Evolutionary conservation across 2,329 filamentous ascomycete species (phyloP), one percentile per base, ranked within the genome.

Genomic region (Aspergillus sp.): DNA sequence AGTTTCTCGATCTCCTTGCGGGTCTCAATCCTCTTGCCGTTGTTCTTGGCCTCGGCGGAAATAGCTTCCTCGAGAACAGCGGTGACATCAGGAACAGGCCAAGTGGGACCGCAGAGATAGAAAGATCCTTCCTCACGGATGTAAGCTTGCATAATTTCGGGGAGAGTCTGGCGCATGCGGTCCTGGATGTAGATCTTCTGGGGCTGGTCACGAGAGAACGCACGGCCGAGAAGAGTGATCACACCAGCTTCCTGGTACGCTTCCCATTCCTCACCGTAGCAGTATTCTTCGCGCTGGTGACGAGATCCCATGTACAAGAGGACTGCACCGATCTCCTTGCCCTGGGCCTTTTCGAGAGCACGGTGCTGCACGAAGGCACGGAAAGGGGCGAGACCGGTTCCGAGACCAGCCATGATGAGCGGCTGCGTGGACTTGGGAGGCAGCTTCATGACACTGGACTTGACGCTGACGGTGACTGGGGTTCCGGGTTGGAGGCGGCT

Each of bases 141-240:
- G 75, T 98, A 98, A 0, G 92, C 90, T 76, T 92, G 81, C 58
- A 91, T 84, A 63, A 99, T 96, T 62, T 95, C 88, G 45, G 81
- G 79, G 59, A 98, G 79, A 0, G 89, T 91, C 84, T 98, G 84
- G 57, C 95, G 84, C 95, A 99, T 99, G 65, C 93, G 87, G 75
- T 99, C 95, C 81, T 99, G 95, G 71, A 99, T 99, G 79, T 99
- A 99, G 64, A 99, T 96, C 87, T 99, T 99, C 81, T 97, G 84
- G 15, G 91, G 90, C 83, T 99, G 95, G 73, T 99, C 95, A 73
- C 95, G 89, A 58, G 91, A 96, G 83, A 99, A 99, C 44, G 95
- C 95, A 52, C 91, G 87, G 52, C 95, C 95, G 51, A 99, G 86
- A 43, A 96, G 84, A 0, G 95, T 99, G 73, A 99, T 93, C 67